phyloP scores from a whole-genome alignment of 1,139 yeast species.

The Blastobotrys arbuscula region DNA sequence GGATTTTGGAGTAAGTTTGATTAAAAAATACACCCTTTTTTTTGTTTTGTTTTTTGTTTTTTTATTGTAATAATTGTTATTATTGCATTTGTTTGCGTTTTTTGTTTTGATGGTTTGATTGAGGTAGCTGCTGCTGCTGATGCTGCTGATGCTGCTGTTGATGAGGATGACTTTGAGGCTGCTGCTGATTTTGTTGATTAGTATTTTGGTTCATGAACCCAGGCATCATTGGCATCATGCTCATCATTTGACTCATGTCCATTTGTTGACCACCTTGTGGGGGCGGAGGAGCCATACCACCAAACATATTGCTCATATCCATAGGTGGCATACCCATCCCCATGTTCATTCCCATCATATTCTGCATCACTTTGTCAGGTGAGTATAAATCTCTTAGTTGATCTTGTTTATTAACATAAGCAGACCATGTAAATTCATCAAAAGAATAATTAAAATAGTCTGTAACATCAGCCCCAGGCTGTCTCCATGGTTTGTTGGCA shows the following conservation, averaged over 20 bases:
- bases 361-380: conserved; percentile 42
- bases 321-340: conserved; percentile 20
- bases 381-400: conserved; percentile 72
- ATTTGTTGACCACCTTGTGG: conserved; percentile 6
- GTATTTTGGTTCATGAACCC: conserved; percentile 12
- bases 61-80: neutral
- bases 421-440: conserved; percentile 94
- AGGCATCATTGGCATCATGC: conserved; percentile 12
- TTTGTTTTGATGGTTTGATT: neutral
- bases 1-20: conserved; percentile 23
- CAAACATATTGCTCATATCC: conserved; percentile 11
- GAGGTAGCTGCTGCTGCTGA: neutral
- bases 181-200: conserved; percentile 5
- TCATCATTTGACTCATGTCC: conserved; percentile 8
- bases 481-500: conserved; percentile 96
- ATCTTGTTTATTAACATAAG: conserved; percentile 86
- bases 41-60: neutral
- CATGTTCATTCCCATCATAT: conserved; percentile 21
- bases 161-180: neutral
- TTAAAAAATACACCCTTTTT: neutral
- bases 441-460: conserved; percentile 96
- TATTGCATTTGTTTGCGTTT: neutral
- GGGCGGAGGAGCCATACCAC: conserved; percentile 12
- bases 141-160: neutral
- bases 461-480: conserved; percentile 90